Base-by-base conservation (phyloP, 2,329 filamentous ascomycete species). In the Fusarium torreyae region DNA sequence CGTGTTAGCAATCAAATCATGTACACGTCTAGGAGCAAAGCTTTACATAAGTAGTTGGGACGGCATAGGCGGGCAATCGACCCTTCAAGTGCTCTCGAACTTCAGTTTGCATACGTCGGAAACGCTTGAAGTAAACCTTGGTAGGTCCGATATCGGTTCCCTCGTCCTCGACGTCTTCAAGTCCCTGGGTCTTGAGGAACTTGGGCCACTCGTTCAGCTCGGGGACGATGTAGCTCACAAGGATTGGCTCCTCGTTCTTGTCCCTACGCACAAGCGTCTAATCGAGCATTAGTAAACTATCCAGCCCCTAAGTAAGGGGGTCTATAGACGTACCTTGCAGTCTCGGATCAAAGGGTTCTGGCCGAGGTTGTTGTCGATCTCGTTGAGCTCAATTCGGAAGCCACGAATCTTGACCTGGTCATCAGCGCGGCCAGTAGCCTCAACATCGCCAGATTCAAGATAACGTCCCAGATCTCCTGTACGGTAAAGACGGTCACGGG, bases 371-470 rank as follows among this genome's bases (percentile, higher is more conserved):
- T 86, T 92, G 79, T 98, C 94, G 71, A 98, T 98, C 71, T 98
- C 96, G 68, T 91, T 92, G 45, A 98, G 89, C 81, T 99, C 96
- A 71, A 99, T 97, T 65, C 95, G 88, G 85, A 98, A 98, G 2
- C 95, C 95, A 63, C 96, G 91, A 70, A 98, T 95, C 84, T 98
- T 99, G 82, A 98, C 93, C 77, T 98, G 95, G 71, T 91, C 88
- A 76, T 98, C 95, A 24, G 89, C 90, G 61, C 96, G 87, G 22
- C 95, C 95, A 11, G 92, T 91, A 75, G 90, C 92, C 75, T 92
- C 91, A 13, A 94, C 91, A 69, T 91, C 90, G 36, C 92, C 93
- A 9, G 81, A 79, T 44, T 89, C 85, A 3, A 86, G 84, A 45
- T 65, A 66, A 14, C 53, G 69, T 13, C 95, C 95, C 5, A 99